Conservation (phyloP, 768 basidiomycete species). For the Lentinus tigrinus region DNA sequence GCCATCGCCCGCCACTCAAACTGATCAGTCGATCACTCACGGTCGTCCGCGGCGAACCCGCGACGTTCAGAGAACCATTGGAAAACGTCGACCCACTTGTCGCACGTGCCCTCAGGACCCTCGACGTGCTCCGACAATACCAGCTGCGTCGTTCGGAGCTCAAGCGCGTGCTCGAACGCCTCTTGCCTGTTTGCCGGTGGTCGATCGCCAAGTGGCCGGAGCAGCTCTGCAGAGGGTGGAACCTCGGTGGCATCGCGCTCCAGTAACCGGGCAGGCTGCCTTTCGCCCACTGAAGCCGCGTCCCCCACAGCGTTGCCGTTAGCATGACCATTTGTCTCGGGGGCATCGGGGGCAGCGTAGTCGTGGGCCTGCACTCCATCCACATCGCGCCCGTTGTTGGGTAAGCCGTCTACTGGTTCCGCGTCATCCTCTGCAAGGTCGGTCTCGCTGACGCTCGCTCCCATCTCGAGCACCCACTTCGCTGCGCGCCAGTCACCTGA, state of each 20-base stretch:
- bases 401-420: not conserved
- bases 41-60: slow-evolving; percentile 34
- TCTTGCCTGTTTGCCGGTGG: slow-evolving; percentile 53
- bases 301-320: not conserved
- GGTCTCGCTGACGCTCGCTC: slow-evolving; percentile 56
- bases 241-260: slow-evolving; percentile 4
- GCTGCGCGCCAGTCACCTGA: slow-evolving; percentile 81
- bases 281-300: not conserved
- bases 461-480: slow-evolving; percentile 73
- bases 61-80: slow-evolving; percentile 75
- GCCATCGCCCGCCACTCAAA: not conserved
- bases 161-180: slow-evolving; percentile 73
- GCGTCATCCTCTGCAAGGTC: slow-evolving; percentile 30
- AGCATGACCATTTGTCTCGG: not conserved
- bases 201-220: slow-evolving; percentile 47
- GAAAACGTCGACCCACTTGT: slow-evolving; percentile 82
- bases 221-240: slow-evolving; percentile 33
- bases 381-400: not conserved
- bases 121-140: slow-evolving; percentile 79
- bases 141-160: slow-evolving; percentile 84
- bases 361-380: slow-evolving; percentile 12
- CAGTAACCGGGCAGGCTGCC: not conserved
- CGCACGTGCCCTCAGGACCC: slow-evolving; percentile 81
- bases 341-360: not conserved
- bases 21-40: slow-evolving; percentile 24